Base-by-base conservation (phyloP, 495 filamentous ascomycete species). In the Poronia punctata region DNA sequence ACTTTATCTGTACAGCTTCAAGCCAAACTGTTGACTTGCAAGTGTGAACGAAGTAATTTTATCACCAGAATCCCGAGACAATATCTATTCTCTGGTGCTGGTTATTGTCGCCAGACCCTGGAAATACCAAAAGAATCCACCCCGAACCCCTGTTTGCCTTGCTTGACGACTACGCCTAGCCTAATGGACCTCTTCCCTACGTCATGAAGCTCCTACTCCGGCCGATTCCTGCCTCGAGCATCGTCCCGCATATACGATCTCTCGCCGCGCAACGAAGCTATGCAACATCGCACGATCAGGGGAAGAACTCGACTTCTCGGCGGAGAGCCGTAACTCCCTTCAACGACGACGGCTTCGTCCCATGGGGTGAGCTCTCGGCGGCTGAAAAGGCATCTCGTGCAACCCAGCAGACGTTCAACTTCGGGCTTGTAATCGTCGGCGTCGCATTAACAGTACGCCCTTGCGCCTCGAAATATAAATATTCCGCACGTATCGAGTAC, bases 331-430 rank as follows among this genome's bases (percentile, higher is more conserved):
- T 96, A 14, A 90, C 86, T 3, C 76, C 90, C 1, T 72, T 83
- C 49, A 89, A 84, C 47, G 88, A 95, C 46, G 78, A 86, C 60
- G 86, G 87, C 9, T 70, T 78, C 52, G 80, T 90, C 8, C 74
- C 76, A 27, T 97, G 92, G 92, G 62, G 67, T 0, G 71, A 89
- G 19, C 72, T 98, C 22, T 84, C 77, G 9, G 58, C 64, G 0
- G 56, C 67, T 34, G 89, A 96, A 60, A 97, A 96, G 57, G 79
- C 80, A 5, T 81, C 80, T 35, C 79, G 93, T 28, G 84, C 90
- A 17, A 86, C 87, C 8, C 89, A 95, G 58, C 92, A 96, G 50
- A 80, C 83, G 9, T 80, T 92, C 61, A 97, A 95, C 67, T 78
- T 95, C 21, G 69, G 80, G 40, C 60, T 94, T 25, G 76, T 97